phyloP scores from a whole-genome alignment of 2,329 filamentous ascomycete genomes.

The Ceratocystis papillata region DNA sequence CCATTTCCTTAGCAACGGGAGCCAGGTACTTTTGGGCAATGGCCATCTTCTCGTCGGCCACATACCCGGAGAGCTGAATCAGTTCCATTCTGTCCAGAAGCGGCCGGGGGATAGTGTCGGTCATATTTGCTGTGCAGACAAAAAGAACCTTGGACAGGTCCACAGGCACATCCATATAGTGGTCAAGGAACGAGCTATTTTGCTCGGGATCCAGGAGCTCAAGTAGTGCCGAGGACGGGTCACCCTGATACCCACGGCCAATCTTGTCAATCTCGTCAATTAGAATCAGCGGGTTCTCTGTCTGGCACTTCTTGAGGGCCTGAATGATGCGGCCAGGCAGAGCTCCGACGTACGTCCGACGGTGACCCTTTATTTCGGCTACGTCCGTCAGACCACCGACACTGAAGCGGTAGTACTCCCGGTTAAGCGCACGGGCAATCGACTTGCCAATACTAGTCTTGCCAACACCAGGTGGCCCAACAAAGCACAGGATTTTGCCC shows the following conservation, averaged over 20 bases:
- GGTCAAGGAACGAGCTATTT: constrained; percentile 92
- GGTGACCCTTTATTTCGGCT: constrained; percentile 95
- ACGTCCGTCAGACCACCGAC: constrained; percentile 95
- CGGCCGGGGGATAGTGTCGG: constrained; percentile 89
- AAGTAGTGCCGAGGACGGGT: constrained; percentile 85
- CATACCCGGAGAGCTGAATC: constrained; percentile 90
- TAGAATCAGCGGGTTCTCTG: constrained; percentile 89
- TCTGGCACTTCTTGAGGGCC: constrained; percentile 96
- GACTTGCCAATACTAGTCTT: constrained; percentile 99
- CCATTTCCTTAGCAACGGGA: constrained; percentile 86
- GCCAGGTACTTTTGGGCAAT: constrained; percentile 90
- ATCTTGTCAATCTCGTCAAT: constrained; percentile 99
- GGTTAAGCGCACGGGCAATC: constrained; percentile 84
- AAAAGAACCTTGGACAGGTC: constrained; percentile 96
- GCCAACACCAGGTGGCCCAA: constrained; percentile 91
- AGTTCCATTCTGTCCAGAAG: constrained; percentile 96
- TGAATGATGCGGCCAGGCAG: constrained; percentile 95
- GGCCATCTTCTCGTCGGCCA: constrained; percentile 97
- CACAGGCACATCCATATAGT: constrained; percentile 97
- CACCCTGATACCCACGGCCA: constrained; percentile 88
- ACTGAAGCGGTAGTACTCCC: constrained; percentile 97
- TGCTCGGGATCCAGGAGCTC: constrained; percentile 94
- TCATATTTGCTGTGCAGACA: constrained; percentile 98
- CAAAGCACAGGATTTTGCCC: constrained; percentile 96
- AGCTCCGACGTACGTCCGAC: constrained; percentile 91